Percentiles rank a stretch among this genome's conserved stretches.
These are phyloP conservation scores for Sporothrix luriei DNA, from an alignment of 2,329 filamentous ascomycete genomes.

Conservation along the genomic window DNA sequence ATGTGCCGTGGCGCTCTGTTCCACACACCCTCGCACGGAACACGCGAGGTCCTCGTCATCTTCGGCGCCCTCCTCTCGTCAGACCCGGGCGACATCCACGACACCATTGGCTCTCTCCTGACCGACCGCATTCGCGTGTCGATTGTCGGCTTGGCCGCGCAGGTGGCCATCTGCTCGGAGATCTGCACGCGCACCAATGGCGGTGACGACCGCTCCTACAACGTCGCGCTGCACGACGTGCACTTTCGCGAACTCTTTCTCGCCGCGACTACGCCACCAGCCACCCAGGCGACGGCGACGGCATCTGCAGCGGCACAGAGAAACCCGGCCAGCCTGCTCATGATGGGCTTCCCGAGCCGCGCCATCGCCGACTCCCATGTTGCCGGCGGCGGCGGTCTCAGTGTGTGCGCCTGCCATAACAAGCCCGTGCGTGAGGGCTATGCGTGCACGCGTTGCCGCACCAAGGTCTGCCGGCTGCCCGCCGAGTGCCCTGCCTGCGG, in stretches of 20 bases:
- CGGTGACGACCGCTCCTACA: slow-evolving; percentile 63
- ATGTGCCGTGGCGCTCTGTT: slow-evolving; percentile 92
- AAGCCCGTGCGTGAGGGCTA: slow-evolving; percentile 82
- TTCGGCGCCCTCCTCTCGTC: slow-evolving; percentile 88
- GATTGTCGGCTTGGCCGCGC: slow-evolving; percentile 86
- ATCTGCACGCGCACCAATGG: slow-evolving; percentile 85
- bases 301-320: slow-evolving; percentile 45
- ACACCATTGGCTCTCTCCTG: slow-evolving; percentile 78
- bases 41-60: slow-evolving; percentile 86
- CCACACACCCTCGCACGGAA: slow-evolving; percentile 90
- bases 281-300: slow-evolving; percentile 65
- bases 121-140: slow-evolving; percentile 82
- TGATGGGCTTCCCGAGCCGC: slow-evolving; percentile 97
- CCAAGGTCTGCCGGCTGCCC: slow-evolving; percentile 87
- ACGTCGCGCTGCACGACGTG: slow-evolving; percentile 80
- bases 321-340: slow-evolving; percentile 67
- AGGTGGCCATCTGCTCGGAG: slow-evolving; percentile 89
- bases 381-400: slow-evolving; percentile 63
- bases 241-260: slow-evolving; percentile 91
- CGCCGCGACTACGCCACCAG: slow-evolving; percentile 83
- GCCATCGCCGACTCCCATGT: slow-evolving; percentile 69
- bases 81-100: slow-evolving; percentile 93
- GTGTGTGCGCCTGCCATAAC: slow-evolving; percentile 89
- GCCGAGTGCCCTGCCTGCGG: slow-evolving; percentile 89
- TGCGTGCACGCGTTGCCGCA: slow-evolving; percentile 81